Base-by-base conservation (phyloP, 352 stramenopile genomes). In the Phytophthora chlamydospora region DNA sequence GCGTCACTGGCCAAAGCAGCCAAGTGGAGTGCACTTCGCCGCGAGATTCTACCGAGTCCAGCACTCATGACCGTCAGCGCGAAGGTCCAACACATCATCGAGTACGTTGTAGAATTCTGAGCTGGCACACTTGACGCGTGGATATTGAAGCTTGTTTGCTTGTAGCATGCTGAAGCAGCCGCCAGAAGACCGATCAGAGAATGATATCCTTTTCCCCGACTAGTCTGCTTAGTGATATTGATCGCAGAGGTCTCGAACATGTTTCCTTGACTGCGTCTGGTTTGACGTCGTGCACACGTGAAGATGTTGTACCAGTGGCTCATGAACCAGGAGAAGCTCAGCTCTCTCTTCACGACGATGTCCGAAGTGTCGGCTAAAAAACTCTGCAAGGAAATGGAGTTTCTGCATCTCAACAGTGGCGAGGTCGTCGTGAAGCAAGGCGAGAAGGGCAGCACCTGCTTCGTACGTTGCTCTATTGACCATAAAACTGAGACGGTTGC, bases 241-340 rank as follows among this genome's bases (percentile, higher is more conserved):
- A 27, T 42, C 21, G 21, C 21, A 24, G 21, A 24, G 21, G 21
- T 24, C 0, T 47, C 10, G 34, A 19, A 21, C 17, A 27, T 41
- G 38, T 42, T 47, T 49, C 34, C 45, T 68, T 64, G 14, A 50
- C 41, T 14, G 24, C 6, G 14, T 29, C 38, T 54, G 16, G 52
- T 46, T 66, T 70, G 50, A 33, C 12, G 9, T 43, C 35, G 10
- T 60, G 49, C 32, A 76, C 72, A 84, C 57, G 73, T 80, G 36
- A 89, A 88, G 62, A 64, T 91, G 54, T 53, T 95, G 48, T 95
- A 92, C 54, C 68, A 68, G 65, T 95, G 85, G 85, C 75, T 93
- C 36, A 95, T 95, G 85, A 87, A 84, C 55, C 83, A 95, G 51
- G 85, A 95, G 41, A 94, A 95, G 53, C 80, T 95, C 32, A 95